Evolutionary conservation across 441 rosid genomes (phyloP).

Genomic region (Eugenia klotzschiana): DNA sequence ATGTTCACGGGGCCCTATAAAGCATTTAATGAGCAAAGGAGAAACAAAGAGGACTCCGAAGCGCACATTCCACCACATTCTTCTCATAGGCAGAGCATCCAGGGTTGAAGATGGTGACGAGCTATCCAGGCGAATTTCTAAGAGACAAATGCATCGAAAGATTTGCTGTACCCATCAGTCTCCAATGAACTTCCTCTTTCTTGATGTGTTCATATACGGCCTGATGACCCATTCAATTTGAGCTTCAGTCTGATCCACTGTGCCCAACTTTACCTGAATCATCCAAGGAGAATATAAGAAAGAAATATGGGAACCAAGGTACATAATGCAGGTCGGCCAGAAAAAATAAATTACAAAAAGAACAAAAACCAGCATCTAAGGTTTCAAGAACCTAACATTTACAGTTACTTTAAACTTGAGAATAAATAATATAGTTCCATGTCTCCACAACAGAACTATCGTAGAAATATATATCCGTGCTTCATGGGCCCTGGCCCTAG

Average conservation of each 20-base stretch:
- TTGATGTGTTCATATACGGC: conserved; percentile 85
- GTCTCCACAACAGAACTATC: no score
- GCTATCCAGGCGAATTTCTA: background rate
- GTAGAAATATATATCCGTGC: background rate
- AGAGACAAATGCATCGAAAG: background rate
- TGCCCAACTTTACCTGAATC: conserved; percentile 65
- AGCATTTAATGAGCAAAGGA: background rate
- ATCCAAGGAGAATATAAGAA: background rate
- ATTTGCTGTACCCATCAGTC: conserved; percentile 14
- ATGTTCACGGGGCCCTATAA: background rate
- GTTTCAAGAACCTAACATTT: background rate
- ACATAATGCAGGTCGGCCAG: background rate
- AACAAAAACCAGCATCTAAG: background rate
- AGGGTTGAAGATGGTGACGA: background rate
- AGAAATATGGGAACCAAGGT: background rate
- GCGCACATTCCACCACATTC: background rate
- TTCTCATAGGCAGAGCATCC: background rate
- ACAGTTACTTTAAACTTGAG: background rate
- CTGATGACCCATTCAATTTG: conserved; percentile 73
- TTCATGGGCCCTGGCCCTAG: background rate
- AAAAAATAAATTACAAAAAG: background rate
- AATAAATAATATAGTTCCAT: background rate
- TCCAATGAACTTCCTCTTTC: conserved; percentile 52
- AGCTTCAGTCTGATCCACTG: conserved; percentile 77
- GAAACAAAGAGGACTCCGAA: background rate